A percentile compares a stretch with the other conserved stretches of the same genome.
These are phyloP conservation scores for Protomyces pachydermus DNA, from an alignment of 1,139 yeast genomes.

Conservation along the genomic window DNA sequence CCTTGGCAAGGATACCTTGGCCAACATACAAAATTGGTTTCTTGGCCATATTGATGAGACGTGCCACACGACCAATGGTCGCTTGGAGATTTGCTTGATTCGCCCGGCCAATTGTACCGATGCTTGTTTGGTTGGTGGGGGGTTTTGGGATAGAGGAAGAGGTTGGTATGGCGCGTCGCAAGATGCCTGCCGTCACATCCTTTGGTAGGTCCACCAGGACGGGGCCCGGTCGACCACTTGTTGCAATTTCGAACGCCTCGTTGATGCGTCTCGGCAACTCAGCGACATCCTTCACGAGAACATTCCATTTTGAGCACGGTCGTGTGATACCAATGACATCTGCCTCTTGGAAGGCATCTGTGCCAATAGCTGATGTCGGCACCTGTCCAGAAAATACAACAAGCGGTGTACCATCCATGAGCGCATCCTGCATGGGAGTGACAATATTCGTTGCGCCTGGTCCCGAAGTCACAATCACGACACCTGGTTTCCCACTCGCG, in stretches of 20 bases:
- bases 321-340: slow-evolving; percentile 95
- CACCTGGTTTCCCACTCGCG: slow-evolving; percentile 96
- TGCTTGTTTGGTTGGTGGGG: slow-evolving; percentile 48
- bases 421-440: slow-evolving; percentile 96
- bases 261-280: slow-evolving; percentile 93
- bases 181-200: slow-evolving; percentile 90
- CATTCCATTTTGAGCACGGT: slow-evolving; percentile 98
- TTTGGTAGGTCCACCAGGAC: slow-evolving; percentile 95
- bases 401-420: slow-evolving; percentile 94
- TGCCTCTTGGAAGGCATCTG: slow-evolving; percentile 99
- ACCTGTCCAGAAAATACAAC: slow-evolving; percentile 99
- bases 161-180: slow-evolving; percentile 82
- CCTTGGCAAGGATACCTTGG: slow-evolving; percentile 76
- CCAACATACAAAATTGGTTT: slow-evolving; percentile 88
- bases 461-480: slow-evolving; percentile 93
- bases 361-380: slow-evolving; percentile 89
- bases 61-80: slow-evolving; percentile 72
- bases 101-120: slow-evolving; percentile 20
- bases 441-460: slow-evolving; percentile 98
- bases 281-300: slow-evolving; percentile 90
- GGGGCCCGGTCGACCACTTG: slow-evolving; percentile 96
- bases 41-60: slow-evolving; percentile 71
- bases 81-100: slow-evolving; percentile 62
- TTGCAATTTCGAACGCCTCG: slow-evolving; percentile 96
- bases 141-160: slow-evolving; percentile 78